Conservation (phyloP, 2,329 filamentous ascomycete genomes). For the Curvularia sp. region DNA sequence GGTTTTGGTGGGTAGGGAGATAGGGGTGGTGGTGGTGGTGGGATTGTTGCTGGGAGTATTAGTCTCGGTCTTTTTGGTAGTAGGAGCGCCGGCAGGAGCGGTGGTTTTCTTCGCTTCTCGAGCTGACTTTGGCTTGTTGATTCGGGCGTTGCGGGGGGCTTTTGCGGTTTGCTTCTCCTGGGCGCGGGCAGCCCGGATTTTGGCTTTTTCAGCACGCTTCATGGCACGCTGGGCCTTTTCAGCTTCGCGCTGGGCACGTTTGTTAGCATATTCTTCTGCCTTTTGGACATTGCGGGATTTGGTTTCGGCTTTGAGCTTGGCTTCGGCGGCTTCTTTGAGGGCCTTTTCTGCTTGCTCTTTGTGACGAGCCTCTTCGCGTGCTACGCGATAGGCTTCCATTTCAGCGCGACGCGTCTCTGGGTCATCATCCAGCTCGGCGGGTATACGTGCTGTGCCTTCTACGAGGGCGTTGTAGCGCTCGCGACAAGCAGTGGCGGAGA, state of each 20-base stretch:
- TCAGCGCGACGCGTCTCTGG: not conserved
- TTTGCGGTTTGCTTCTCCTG: not conserved
- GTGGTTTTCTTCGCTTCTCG: not conserved
- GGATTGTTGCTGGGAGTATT: too few species aligned
- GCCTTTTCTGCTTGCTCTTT: not conserved
- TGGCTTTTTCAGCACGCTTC: not conserved
- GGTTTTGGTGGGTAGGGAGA: not conserved
- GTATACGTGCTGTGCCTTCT: not conserved
- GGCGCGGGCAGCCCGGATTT: not conserved
- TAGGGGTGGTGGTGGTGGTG: not conserved
- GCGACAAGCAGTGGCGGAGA: not conserved
- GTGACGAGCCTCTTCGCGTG: not conserved
- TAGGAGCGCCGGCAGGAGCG: not conserved
- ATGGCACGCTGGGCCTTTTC: not conserved
- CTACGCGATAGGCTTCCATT: not conserved
- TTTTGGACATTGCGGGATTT: not conserved
- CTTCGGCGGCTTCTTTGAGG: not conserved
- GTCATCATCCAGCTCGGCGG: not conserved
- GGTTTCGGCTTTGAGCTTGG: not conserved
- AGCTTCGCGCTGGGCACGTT: not conserved
- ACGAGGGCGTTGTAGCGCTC: not conserved
- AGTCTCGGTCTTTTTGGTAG: too few species aligned
- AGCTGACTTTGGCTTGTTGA: not conserved
- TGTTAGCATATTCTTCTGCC: not conserved
- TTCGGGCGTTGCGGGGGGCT: not conserved